Base-by-base conservation (phyloP, 352 stramenopile species). In the Pythium aristosporum region DNA sequence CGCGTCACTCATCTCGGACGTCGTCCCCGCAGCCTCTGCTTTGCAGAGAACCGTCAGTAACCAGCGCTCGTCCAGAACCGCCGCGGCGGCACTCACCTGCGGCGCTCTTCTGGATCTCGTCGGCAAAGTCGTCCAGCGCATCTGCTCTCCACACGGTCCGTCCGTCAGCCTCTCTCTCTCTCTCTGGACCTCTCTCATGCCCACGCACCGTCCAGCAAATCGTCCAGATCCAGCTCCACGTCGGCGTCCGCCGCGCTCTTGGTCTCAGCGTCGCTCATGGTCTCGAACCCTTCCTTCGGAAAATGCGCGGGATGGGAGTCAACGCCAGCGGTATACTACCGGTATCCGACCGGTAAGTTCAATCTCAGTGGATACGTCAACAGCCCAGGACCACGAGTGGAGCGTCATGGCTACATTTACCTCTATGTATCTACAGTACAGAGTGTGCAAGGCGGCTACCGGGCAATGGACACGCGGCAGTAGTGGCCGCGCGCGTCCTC, bases 61-160 rank as follows among this genome's bases (percentile, higher is more conserved):
- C 44, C 44, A 25, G 44, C 7, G 16, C 12, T 18, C 12, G 16
- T 11, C 7, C 49, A 39, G 21, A 28, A n/a, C 23, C 15, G 28
- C 34, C 16, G 11, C 41, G 47, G 20, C 48, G 34, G 10, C 8
- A 59, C 56, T 20, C 36, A 76, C 49, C 36, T 23, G 46, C 41
- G 25, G 43, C 57, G 54, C 42, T 65, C 63, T 69, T 71, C 63
- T 64, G 81, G 57, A 91, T 68, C 65, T 91, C 82, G 52, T 92
- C 81, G 18, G 69, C 79, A 66, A 96, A 96, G 58, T 96, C 85
- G 37, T 96, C 82, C 60, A 96, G 72, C 41, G 87, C 87, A 63
- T 96, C 85, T 36, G 53, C 28, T 11, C 36, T 48, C 32, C 60
- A 46, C 44, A 2, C 11, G 1, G 39, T 13, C 8, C 15, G 39